Percentiles rank a stretch among this genome's conserved stretches.
phyloP scores from a whole-genome alignment of 129 eudicot species.

The Flaveria linearis region DNA sequence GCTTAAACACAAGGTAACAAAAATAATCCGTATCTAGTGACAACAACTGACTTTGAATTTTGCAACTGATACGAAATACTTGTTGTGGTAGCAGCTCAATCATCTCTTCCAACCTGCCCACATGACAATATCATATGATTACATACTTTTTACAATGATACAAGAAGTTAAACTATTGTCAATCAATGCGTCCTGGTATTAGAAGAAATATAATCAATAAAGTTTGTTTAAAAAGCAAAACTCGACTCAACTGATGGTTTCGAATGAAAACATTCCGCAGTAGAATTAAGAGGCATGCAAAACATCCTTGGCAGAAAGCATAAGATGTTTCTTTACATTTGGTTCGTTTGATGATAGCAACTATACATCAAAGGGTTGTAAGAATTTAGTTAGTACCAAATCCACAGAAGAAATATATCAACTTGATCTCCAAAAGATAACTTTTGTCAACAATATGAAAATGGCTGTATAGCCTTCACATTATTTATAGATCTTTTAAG shows the following conservation, averaged over 20 bases:
- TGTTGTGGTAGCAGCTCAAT: constrained; percentile 26
- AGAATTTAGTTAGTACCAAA: too few species aligned
- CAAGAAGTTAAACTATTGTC: neutral
- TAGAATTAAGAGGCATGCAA: neutral
- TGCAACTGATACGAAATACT: constrained; percentile 17
- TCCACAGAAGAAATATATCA: too few species aligned
- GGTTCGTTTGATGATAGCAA: neutral
- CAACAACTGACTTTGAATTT: neutral
- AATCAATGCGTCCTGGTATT: neutral
- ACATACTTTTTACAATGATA: neutral
- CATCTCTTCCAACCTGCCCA: constrained; percentile 3
- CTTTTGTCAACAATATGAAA: too few species aligned
- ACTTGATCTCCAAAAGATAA: too few species aligned
- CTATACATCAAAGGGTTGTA: neutral
- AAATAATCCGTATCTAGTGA: neutral
- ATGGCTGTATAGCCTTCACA: too few species aligned
- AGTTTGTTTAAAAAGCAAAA: neutral
- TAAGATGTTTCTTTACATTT: neutral
- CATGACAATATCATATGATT: neutral
- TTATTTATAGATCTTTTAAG: too few species aligned
- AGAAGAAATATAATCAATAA: neutral
- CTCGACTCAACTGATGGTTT: neutral
- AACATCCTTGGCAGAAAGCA: constrained; percentile 5
- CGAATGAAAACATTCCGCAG: neutral
- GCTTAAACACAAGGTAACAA: constrained; percentile 23